Percentiles rank a stretch among this genome's conserved stretches.
Evolutionary conservation across 2,329 filamentous ascomycete genomes (phyloP).

Genomic region (Cadophora luteo-olivacea): DNA sequence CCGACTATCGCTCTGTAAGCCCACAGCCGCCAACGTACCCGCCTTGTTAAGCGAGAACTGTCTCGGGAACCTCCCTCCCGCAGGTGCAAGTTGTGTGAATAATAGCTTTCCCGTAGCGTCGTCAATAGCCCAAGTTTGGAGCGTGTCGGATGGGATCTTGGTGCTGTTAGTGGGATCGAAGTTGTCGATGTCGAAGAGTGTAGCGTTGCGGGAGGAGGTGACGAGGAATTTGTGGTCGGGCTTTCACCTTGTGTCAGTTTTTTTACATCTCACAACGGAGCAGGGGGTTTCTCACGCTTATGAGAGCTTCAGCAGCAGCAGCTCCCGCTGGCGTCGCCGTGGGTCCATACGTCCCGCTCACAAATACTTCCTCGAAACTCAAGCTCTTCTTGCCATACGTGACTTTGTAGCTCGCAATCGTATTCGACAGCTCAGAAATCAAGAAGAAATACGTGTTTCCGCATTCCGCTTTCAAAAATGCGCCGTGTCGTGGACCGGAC

Average conservation of each 20-base stretch:
- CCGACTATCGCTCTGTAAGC: slow-evolving; percentile 49
- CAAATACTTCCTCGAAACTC: slow-evolving; percentile 55
- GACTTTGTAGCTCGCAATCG: slow-evolving; percentile 59
- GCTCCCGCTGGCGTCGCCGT: slow-evolving; percentile 50
- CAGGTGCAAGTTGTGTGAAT: slow-evolving; percentile 51
- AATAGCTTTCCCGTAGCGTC: slow-evolving; percentile 49
- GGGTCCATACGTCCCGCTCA: slow-evolving; percentile 54
- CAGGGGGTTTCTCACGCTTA: slow-evolving; percentile 54
- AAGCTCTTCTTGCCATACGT: slow-evolving; percentile 54
- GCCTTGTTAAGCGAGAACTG: slow-evolving; percentile 55
- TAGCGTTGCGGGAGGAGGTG: slow-evolving; percentile 71
- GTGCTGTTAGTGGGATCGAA: slow-evolving; percentile 53
- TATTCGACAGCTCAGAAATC: slow-evolving; percentile 54
- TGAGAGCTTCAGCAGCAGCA: slow-evolving; percentile 60
- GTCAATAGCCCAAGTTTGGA: slow-evolving; percentile 67
- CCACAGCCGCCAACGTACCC: slow-evolving; percentile 54
- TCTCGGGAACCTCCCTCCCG: slow-evolving; percentile 53
- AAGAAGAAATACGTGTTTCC: slow-evolving; percentile 48
- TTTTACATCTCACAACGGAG: not conserved
- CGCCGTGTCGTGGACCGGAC: slow-evolving; percentile 60
- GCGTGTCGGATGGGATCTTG: slow-evolving; percentile 63
- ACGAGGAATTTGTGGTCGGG: slow-evolving; percentile 68
- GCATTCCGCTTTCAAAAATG: slow-evolving; percentile 48
- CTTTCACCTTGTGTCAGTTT: slow-evolving; percentile 37
- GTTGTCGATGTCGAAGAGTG: slow-evolving; percentile 56